Conservation (phyloP, 2,329 filamentous ascomycete species). For the Fusarium graminum region DNA sequence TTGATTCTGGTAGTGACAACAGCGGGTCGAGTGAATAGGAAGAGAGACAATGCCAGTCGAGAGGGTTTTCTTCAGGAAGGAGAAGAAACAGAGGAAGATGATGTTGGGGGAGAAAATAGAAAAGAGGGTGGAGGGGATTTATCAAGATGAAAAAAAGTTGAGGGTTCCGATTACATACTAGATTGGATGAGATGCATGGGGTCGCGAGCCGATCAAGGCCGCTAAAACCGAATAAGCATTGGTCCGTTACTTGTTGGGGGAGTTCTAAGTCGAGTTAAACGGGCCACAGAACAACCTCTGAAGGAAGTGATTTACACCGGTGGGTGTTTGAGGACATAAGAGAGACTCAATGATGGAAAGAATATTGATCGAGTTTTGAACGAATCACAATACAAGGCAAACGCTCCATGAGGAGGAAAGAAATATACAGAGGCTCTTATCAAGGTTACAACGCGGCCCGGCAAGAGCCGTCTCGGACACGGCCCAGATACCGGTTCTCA, state of each 20-base stretch:
- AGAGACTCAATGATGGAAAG: background rate
- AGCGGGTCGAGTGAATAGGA: conserved; percentile 23
- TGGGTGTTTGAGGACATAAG: background rate
- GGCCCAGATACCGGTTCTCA: background rate
- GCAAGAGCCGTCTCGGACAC: conserved; percentile 22
- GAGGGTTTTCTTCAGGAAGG: conserved; percentile 26
- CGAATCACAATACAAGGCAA: no score
- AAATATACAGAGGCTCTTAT: no score
- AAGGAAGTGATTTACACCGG: background rate
- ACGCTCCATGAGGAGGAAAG: no score
- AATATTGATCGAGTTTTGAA: background rate
- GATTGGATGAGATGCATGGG: conserved; percentile 16
- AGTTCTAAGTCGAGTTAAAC: conserved; percentile 5
- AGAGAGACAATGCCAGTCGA: conserved; percentile 43
- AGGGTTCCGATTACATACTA: conserved; percentile 2
- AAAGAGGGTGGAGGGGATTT: conserved; percentile 27
- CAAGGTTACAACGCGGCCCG: background rate
- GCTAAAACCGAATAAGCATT: conserved; percentile 41
- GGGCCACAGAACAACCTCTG: background rate
- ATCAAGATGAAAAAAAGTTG: conserved; percentile 27
- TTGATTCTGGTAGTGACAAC: background rate
- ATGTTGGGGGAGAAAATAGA: conserved; percentile 25
- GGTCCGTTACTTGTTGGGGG: conserved; percentile 22
- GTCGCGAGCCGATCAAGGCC: conserved; percentile 44
- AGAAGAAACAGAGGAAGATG: conserved; percentile 1